Evolutionary conservation across 257 asterid genomes (phyloP).

Genomic region (Solanum sparsipilum): DNA sequence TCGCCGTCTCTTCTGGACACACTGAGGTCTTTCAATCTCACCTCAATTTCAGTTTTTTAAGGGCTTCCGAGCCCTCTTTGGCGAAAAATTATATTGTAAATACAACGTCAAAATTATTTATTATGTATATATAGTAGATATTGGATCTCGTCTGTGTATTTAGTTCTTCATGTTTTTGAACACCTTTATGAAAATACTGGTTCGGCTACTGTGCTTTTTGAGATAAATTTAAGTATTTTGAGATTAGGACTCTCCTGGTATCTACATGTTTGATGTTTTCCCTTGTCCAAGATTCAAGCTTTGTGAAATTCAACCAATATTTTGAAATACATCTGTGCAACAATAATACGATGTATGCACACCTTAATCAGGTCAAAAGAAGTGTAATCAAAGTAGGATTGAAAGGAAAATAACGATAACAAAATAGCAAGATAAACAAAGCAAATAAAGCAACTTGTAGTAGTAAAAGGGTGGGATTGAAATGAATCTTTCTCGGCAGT

Average conservation of each 20-base stretch:
- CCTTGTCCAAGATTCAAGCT: not conserved
- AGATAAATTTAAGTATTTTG: not conserved
- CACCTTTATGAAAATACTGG: not conserved
- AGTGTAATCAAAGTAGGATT: not conserved
- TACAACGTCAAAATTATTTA: not conserved
- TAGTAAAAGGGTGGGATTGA: not conserved
- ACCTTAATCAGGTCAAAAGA: not conserved
- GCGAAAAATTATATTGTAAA: not conserved
- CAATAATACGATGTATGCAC: not conserved
- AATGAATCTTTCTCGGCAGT: not conserved
- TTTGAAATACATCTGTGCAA: not conserved
- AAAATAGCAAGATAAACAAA: not conserved
- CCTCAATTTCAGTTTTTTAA: not conserved
- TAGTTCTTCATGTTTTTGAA: not conserved
- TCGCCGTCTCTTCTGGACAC: conserved; percentile 67
- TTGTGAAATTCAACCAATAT: not conserved
- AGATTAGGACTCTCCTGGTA: not conserved
- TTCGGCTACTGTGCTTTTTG: not conserved
- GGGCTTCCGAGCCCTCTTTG: not conserved
- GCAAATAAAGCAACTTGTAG: not conserved
- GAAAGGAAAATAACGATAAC: not conserved
- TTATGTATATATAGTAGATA: not conserved
- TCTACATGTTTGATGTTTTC: not conserved
- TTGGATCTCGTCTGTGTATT: not conserved
- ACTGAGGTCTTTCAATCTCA: conserved; percentile 28